Percentiles rank a stretch among this genome's conserved stretches.
Evolutionary conservation across 228 moss, liverwort and hornwort species (phyloP).

Genomic region (Sphagnum fallax): DNA sequence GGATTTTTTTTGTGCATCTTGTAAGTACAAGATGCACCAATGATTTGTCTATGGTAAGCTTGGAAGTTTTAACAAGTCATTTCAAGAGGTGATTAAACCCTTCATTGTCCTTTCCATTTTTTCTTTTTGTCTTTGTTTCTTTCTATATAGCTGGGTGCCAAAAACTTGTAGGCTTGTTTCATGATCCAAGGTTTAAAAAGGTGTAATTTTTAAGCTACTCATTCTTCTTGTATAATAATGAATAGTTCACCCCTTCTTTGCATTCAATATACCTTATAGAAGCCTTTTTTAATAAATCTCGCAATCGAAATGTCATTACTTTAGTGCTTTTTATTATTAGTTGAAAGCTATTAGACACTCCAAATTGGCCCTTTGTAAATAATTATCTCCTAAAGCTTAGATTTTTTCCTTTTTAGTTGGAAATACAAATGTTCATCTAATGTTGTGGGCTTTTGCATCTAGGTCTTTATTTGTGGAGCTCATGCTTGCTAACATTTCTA

Average conservation of each 20-base stretch:
- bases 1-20: conserved; percentile 31
- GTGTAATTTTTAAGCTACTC: neutral
- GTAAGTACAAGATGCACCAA: conserved; percentile 36
- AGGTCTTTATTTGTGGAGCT: conserved; percentile 39
- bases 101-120: neutral
- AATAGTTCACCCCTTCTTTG: neutral
- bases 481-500: conserved; percentile 38
- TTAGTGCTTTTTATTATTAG: neutral
- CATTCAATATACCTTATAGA: no score
- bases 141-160: no score
- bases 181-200: neutral
- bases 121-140: neutral
- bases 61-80: conserved; percentile 18
- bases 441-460: conserved; percentile 1
- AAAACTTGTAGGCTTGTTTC: neutral
- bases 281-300: neutral
- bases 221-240: neutral
- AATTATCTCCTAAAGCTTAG: neutral
- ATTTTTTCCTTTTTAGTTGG: neutral
- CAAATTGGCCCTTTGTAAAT: neutral
- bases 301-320: neutral
- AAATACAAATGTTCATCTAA: neutral
- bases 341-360: neutral
- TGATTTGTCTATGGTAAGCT: conserved; percentile 45
- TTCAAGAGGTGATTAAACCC: conserved; percentile 19